These are phyloP conservation scores for Apiospora rasikravindrae DNA, from an alignment of 2,329 filamentous ascomycete species.

Conservation along the genomic window DNA sequence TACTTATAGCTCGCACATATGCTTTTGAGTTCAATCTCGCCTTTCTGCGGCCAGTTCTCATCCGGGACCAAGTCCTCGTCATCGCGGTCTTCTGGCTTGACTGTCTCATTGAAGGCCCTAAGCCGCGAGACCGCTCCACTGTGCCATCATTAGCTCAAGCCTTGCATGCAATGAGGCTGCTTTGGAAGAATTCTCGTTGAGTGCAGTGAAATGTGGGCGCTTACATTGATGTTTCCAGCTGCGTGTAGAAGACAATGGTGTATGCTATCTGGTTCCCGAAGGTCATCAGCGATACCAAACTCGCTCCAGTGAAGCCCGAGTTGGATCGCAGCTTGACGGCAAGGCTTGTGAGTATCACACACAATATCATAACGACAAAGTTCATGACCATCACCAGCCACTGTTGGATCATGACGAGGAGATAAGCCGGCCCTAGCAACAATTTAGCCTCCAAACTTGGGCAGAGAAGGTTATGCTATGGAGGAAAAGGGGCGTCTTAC, in stretches of 20 bases:
- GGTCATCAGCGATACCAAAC: conserved; percentile 39
- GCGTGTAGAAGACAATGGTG: conserved; percentile 31
- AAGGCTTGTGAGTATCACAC: conserved; percentile 31
- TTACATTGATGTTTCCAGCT: conserved; percentile 37
- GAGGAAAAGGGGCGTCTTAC: background rate
- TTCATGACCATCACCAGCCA: conserved; percentile 29
- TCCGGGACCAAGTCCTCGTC: conserved; percentile 32
- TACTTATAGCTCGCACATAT: conserved; percentile 37
- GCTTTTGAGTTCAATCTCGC: conserved; percentile 31
- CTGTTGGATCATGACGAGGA: conserved; percentile 54
- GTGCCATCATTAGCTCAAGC: conserved; percentile 25
- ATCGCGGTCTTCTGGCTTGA: conserved; percentile 32
- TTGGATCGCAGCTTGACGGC: conserved; percentile 31
- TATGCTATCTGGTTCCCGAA: conserved; percentile 34
- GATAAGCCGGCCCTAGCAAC: conserved; percentile 50
- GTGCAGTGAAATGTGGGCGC: conserved; percentile 35
- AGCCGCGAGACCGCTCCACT: conserved; percentile 38
- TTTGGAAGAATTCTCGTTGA: conserved; percentile 29
- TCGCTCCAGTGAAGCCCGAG: conserved; percentile 35
- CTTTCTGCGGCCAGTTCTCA: conserved; percentile 37
- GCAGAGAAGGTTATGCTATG: too few relatives aligned
- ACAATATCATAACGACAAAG: conserved; percentile 29
- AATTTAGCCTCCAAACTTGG: background rate
- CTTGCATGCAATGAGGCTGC: background rate
- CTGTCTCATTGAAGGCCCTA: conserved; percentile 34